Evolutionary conservation across 768 basidiomycete genomes (phyloP).

Genomic region (Steccherinum ochraceum): DNA sequence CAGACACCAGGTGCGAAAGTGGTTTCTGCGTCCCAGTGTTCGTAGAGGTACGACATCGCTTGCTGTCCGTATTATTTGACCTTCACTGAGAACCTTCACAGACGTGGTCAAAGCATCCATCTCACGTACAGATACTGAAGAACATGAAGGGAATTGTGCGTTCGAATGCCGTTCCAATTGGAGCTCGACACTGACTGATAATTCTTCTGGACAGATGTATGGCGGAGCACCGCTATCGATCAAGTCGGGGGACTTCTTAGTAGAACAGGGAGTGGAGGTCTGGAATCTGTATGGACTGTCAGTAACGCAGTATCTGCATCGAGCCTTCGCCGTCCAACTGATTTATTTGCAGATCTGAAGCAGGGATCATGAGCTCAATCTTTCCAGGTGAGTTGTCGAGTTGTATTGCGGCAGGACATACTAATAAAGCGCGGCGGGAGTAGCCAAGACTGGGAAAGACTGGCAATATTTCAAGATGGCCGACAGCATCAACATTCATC

Average conservation of each 20-base stretch:
- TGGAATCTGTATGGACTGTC: slow-evolving; percentile 11
- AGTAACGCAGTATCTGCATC: no score
- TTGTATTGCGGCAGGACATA: no score
- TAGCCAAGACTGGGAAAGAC: no score
- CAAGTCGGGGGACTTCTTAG: slow-evolving; percentile 8
- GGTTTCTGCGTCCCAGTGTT: slow-evolving; percentile 24
- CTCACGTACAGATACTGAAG: slow-evolving; percentile 13
- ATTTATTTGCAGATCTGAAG: background rate
- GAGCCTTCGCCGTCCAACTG: no score
- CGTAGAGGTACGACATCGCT: slow-evolving; percentile 20
- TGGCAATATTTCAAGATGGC: background rate
- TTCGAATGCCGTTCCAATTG: background rate
- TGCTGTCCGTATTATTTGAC: background rate
- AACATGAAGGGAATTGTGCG: slow-evolving; percentile 9
- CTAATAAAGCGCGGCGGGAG: no score
- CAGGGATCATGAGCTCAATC: background rate
- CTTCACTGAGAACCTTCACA: slow-evolving; percentile 9
- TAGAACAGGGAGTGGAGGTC: slow-evolving; percentile 6
- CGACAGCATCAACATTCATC: background rate
- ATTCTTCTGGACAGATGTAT: slow-evolving; percentile 9
- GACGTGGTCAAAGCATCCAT: slow-evolving; percentile 22
- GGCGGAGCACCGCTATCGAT: slow-evolving; percentile 14
- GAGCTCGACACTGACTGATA: background rate
- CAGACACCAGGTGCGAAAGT: slow-evolving; percentile 17
- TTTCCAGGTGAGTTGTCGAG: background rate